Conservation (phyloP, 257 asterid genomes). For the Solanum pinnatisectum region DNA sequence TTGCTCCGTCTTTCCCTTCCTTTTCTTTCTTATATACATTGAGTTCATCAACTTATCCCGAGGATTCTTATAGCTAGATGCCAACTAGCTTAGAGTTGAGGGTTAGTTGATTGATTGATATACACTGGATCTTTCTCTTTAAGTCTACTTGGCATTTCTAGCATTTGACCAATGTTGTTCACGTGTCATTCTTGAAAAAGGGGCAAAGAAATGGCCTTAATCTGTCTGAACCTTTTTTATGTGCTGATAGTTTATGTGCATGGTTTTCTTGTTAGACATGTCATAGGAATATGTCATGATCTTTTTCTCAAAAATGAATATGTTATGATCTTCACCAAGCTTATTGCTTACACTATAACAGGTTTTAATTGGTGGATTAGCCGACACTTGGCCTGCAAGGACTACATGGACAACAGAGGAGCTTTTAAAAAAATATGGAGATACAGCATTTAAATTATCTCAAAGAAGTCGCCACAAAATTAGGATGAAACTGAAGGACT, state of each 20-base stretch:
- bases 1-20: neutral
- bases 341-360: constrained; percentile 15
- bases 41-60: neutral
- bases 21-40: neutral
- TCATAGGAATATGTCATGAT: neutral
- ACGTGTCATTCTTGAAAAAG: neutral
- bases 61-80: neutral
- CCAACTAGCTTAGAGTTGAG: neutral
- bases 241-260: neutral
- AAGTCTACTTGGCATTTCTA: neutral
- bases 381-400: constrained; percentile 87
- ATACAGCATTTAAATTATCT: constrained; percentile 61
- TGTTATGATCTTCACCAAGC: neutral
- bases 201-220: neutral
- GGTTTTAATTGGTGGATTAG: constrained; percentile 78
- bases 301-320: neutral
- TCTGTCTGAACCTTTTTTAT: neutral
- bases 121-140: neutral
- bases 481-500: constrained; percentile 73
- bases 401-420: constrained; percentile 72
- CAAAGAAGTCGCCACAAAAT: constrained; percentile 73
- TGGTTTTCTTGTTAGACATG: neutral
- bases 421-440: constrained; percentile 55
- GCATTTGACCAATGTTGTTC: neutral
- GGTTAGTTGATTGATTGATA: neutral